Evolutionary conservation across 106 monocot genomes (phyloP).

Genomic region (Allium fistulosum): DNA sequence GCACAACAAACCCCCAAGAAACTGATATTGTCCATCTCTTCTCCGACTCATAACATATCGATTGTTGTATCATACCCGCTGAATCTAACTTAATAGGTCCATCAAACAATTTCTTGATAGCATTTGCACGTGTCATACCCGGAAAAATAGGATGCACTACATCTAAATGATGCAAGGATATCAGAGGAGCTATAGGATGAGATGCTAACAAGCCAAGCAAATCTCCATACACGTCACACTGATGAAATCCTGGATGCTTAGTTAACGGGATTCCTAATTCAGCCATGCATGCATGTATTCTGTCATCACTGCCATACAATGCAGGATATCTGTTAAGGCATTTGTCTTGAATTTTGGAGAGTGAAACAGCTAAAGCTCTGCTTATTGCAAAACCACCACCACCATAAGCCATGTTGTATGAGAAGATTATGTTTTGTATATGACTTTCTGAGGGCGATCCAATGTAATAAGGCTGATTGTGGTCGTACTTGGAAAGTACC

Average conservation of each 20-base stretch:
- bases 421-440: conserved; percentile 55
- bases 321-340: conserved; percentile 53
- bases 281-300: conserved; percentile 74
- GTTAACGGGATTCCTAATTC: conserved; percentile 66
- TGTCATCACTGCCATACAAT: conserved; percentile 64
- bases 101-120: conserved; percentile 41
- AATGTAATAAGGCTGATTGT: conserved; percentile 56
- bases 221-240: conserved; percentile 88
- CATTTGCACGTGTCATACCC: conserved; percentile 14
- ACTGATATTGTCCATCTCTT: conserved; percentile 71
- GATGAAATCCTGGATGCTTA: conserved; percentile 52
- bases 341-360: conserved; percentile 38
- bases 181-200: conserved; percentile 73
- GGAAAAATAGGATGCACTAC: conserved; percentile 82
- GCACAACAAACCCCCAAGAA: conserved; percentile 87
- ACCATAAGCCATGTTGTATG: conserved; percentile 69
- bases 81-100: conserved; percentile 71
- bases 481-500: conserved; percentile 41
- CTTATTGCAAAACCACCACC: conserved; percentile 72
- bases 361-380: conserved; percentile 32
- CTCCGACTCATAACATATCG: conserved; percentile 61
- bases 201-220: conserved; percentile 77
- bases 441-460: conserved; percentile 53
- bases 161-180: conserved; percentile 85
- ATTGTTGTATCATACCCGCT: conserved; percentile 77